Percentiles rank a stretch among this genome's conserved stretches.
These are phyloP conservation scores for Fusarium duplospermum DNA, from an alignment of 2,329 filamentous ascomycete species.

Conservation along the genomic window DNA sequence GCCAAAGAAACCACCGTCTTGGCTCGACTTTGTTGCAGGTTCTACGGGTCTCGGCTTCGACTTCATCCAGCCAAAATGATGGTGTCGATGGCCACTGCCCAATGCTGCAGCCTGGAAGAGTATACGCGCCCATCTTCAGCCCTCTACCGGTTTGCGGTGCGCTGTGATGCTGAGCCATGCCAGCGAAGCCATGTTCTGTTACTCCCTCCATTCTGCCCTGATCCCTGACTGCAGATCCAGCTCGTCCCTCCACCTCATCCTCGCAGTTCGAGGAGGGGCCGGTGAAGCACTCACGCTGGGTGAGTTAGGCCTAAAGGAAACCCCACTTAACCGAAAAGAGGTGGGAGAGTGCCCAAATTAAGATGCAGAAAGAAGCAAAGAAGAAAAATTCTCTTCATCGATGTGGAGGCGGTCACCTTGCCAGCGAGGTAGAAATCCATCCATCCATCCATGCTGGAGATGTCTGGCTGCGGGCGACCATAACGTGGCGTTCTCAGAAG, in stretches of 20 bases:
- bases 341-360: constrained; percentile 19
- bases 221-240: constrained; percentile 45
- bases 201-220: constrained; percentile 28
- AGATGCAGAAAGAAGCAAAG: constrained; percentile 26
- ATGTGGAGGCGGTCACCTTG: constrained; percentile 44
- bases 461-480: constrained; percentile 34
- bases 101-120: neutral
- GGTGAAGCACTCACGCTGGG: constrained; percentile 24
- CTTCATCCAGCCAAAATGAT: neutral
- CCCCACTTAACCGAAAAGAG: constrained; percentile 14
- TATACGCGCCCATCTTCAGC: neutral
- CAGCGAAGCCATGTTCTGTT: constrained; percentile 15
- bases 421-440: constrained; percentile 42
- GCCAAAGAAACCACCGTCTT: constrained; percentile 14
- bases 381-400: constrained; percentile 39
- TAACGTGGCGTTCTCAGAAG: constrained; percentile 43
- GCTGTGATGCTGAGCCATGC: constrained; percentile 15
- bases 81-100: constrained; percentile 4
- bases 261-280: constrained; percentile 20
- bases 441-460: constrained; percentile 22
- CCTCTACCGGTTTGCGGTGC: neutral
- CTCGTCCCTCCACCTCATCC: constrained; percentile 36
- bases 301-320: constrained; percentile 25
- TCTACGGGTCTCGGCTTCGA: neutral
- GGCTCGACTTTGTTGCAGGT: constrained; percentile 11